Evolutionary conservation across 257 asterid genomes (phyloP), one percentile per base, ranked within the genome.

Genomic region (Fraxinus americana): DNA sequence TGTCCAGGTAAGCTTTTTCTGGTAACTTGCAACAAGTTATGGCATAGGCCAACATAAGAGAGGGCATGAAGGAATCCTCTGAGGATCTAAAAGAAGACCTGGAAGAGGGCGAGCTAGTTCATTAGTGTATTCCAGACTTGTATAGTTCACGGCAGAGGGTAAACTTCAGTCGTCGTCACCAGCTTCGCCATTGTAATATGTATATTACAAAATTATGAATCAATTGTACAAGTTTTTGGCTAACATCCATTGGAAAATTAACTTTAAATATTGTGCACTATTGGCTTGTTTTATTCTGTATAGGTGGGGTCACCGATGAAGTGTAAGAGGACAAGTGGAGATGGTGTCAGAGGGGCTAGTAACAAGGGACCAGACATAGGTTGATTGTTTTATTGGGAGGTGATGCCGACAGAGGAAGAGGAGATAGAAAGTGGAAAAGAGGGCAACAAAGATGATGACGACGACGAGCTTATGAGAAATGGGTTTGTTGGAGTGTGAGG

Each of bases 51-150:
- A 66, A 90, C 89, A 70, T 54, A 90, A 4, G 92, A 89, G 43
- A 94, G 89, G 39, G 89, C 86, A 86, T 87, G 96, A 75, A 86
- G 98, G 71, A 96, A 84, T 25, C 97, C 93, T 59, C 94, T 86
- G 72, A 93, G 84, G 96, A 95, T 91, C 97, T 93, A 96, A 76
- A 90, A 82, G 81, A 93, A 96, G 95, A 96, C 91, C 94, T 89
- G 96, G 79, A 91, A 92, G 87, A 93, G 87, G 90, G 86, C 85
- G 52, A 96, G 69, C 97, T 97, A 96, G 92, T 90, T 91, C 71
- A 29, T 72, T 67, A 96, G 88, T 65, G 96, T 77, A 77, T 93
- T 86, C 99, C 99, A 96, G 59, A 88, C 89, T 85, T 90, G 95
- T 41, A 91, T 71, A 73, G 92, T 88, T 82, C 92, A 88, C 79